Base-by-base conservation (phyloP, 2,329 filamentous ascomycete species). In the Phialophora expanda region DNA sequence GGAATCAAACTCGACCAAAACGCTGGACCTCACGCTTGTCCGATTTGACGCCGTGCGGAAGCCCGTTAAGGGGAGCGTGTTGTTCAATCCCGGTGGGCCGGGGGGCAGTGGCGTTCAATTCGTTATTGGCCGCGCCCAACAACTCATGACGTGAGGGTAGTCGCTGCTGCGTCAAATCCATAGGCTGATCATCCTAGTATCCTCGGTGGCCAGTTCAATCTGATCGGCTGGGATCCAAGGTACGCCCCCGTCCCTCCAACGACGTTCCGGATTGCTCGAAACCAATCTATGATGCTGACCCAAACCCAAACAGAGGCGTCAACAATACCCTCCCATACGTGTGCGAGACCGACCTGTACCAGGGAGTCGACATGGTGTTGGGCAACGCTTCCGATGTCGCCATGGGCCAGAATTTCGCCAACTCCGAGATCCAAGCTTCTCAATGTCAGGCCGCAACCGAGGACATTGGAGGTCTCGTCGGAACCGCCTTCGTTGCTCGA, bases 401-500 rank as follows among this genome's bases (percentile, higher is more conserved):
- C 8, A 1, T 32, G 4, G 51, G 51, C 8, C 24, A 28, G 14
- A 24, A 28, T n/a, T 55, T 55, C 51, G 30, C 51, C 51, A n/a
- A 55, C 8, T 4, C 24, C n/a, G 24, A 55, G 4, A 32, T 55
- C 9, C n/a, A 28, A 5, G 51, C 51, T 9, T 8, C 17, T n/a
- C 24, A 28, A 28, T 55, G 51, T 26, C 51, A 8, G 24, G 24
- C 24, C 17, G 51, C 24, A 4, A 28, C 24, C 24, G 17, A 28
- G 12, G 62, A 56, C 24, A 60, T 53, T 14, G 68, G 61, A 51
- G 12, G 51, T 14, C 58, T 66, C 2, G 34, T 70, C 14, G 80
- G 82, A 9, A 83, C 80, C 0, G 77, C 79, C 0, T 83, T 80
- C 66, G 75, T 76, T 0, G 82, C 77, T 0, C 72, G 81, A 38